Conservation (phyloP, 1,139 yeast genomes). For the Sugiyamaella grinbergsii region DNA sequence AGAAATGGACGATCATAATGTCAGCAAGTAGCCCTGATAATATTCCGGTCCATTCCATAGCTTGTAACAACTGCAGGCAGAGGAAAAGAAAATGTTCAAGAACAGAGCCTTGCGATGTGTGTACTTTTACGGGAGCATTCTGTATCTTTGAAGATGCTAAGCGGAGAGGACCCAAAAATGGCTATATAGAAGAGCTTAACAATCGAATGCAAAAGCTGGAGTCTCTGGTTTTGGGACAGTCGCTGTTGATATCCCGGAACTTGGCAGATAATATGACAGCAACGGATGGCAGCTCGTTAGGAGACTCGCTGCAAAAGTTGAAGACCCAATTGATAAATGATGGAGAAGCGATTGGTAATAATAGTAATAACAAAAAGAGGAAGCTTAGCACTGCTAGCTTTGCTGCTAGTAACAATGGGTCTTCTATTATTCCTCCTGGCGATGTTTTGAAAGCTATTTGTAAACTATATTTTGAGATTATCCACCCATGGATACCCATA, state of each 20-base stretch:
- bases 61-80: slow-evolving; percentile 29
- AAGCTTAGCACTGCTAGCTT: neutral
- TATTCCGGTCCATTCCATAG: slow-evolving; percentile 7
- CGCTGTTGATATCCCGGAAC: slow-evolving; percentile 18
- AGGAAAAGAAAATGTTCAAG: slow-evolving; percentile 30
- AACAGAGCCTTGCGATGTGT: slow-evolving; percentile 29
- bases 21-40: slow-evolving; percentile 5
- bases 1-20: neutral
- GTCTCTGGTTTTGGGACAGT: slow-evolving; percentile 23
- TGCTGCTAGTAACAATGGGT: neutral
- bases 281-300: neutral
- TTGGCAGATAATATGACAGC: slow-evolving; percentile 8
- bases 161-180: slow-evolving; percentile 24
- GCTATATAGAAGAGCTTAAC: slow-evolving; percentile 16
- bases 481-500: slow-evolving; percentile 33
- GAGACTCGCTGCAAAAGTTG: slow-evolving; percentile 7
- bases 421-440: slow-evolving; percentile 6
- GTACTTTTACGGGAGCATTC: slow-evolving; percentile 22
- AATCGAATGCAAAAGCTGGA: slow-evolving; percentile 24
- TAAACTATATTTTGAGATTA: slow-evolving; percentile 23
- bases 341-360: slow-evolving; percentile 4
- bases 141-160: slow-evolving; percentile 24
- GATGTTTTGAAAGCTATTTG: slow-evolving; percentile 21
- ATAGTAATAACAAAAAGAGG: slow-evolving; percentile 2
- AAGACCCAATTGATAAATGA: slow-evolving; percentile 2